Percentiles rank a stretch among this genome's conserved stretches.
These are phyloP conservation scores for Epichloe baconii DNA, from an alignment of 2,329 filamentous ascomycete genomes.

Conservation along the genomic window DNA sequence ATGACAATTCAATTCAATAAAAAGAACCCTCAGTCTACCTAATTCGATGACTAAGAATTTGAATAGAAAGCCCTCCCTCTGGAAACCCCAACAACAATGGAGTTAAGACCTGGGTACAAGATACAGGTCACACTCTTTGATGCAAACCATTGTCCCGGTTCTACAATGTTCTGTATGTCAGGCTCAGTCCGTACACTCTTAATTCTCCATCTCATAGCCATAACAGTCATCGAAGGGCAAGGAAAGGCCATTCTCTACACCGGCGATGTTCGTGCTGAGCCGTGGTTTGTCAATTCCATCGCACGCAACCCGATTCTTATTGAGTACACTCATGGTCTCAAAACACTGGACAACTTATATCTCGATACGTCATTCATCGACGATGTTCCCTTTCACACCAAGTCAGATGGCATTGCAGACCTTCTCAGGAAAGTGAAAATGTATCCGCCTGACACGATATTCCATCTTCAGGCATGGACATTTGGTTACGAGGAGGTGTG, in stretches of 20 bases:
- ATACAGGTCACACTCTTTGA: slow-evolving; percentile 77
- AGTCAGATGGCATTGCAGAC: slow-evolving; percentile 65
- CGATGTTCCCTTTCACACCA: slow-evolving; percentile 35
- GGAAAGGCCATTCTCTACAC: slow-evolving; percentile 72
- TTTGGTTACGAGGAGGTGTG: slow-evolving; percentile 87
- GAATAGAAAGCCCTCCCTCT: slow-evolving; percentile 63
- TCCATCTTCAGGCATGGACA: slow-evolving; percentile 82
- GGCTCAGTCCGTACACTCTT: background rate
- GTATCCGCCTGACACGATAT: slow-evolving; percentile 63
- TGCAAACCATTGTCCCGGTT: slow-evolving; percentile 82
- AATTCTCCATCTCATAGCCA: background rate
- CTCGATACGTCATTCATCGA: slow-evolving; percentile 69
- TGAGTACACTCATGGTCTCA: slow-evolving; percentile 56
- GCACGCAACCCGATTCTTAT: slow-evolving; percentile 58
- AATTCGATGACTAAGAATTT: background rate
- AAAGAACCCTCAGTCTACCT: background rate
- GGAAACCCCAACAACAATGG: slow-evolving; percentile 64
- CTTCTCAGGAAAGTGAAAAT: slow-evolving; percentile 52
- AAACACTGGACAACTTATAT: slow-evolving; percentile 67
- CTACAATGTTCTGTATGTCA: slow-evolving; percentile 68
- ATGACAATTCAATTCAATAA: slow-evolving; percentile 4
- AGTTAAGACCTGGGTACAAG: slow-evolving; percentile 53
- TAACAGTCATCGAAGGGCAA: slow-evolving; percentile 58
- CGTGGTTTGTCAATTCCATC: slow-evolving; percentile 71
- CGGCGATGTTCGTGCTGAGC: slow-evolving; percentile 74